These are phyloP conservation scores for Thuja plicata DNA, from an alignment of 83 land plant species.

Conservation along the genomic window DNA sequence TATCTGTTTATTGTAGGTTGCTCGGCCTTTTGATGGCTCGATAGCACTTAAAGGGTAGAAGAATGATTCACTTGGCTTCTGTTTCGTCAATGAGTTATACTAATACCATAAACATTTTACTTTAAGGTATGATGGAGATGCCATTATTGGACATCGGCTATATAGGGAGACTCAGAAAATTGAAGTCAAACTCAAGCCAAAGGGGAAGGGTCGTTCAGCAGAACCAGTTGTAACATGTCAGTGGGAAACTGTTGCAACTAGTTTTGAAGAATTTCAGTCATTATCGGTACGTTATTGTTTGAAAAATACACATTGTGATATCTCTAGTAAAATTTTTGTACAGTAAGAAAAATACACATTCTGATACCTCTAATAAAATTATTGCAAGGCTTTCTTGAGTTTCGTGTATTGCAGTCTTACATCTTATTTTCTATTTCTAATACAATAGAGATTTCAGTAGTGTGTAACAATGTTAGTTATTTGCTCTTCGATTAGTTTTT, in stretches of 20 bases:
- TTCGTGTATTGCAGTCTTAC: neutral
- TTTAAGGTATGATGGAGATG: constrained; percentile 67
- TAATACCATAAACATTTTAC: neutral
- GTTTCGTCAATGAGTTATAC: neutral
- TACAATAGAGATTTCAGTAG: neutral
- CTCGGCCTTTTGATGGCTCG: neutral
- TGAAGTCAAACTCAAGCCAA: constrained; percentile 23
- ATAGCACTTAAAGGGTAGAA: neutral
- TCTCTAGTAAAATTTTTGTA: neutral
- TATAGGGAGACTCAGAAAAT: constrained; percentile 46
- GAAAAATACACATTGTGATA: neutral
- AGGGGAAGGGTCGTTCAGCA: constrained; percentile 26
- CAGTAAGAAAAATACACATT: neutral
- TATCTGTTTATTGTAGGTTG: neutral
- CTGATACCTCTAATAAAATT: neutral
- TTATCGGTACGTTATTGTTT: constrained; percentile 35
- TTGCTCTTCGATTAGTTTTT: neutral
- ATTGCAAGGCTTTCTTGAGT: neutral
- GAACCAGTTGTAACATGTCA: constrained; percentile 12
- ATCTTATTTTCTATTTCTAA: neutral
- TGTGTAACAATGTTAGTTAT: neutral
- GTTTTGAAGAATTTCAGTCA: constrained; percentile 70
- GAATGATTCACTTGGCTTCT: neutral
- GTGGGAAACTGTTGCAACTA: constrained; percentile 82
- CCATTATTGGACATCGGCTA: constrained; percentile 59